Conservation (phyloP, 148 eudicot species). For the Diospyros kaki region DNA sequence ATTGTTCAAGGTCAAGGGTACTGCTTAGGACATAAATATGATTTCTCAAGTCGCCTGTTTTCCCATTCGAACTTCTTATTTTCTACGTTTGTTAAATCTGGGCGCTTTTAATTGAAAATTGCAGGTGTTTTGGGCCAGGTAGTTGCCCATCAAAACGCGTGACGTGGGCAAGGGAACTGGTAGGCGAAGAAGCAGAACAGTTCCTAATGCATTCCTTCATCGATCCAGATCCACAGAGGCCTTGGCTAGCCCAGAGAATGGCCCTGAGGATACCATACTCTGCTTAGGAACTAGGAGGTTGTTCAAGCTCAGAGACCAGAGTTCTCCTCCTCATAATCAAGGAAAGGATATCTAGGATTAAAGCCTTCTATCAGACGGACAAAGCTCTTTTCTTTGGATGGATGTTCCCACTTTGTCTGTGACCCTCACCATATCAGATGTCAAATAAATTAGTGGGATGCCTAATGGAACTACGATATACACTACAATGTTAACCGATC, state of each 20-base stretch:
- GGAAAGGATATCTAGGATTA: not conserved
- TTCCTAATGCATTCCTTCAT: slow-evolving; percentile 69
- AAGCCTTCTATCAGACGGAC: not conserved
- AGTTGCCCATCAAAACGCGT: slow-evolving; percentile 57
- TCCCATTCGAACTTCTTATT: not conserved
- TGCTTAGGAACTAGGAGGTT: slow-evolving; percentile 36
- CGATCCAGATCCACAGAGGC: slow-evolving; percentile 66
- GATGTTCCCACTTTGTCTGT: not conserved
- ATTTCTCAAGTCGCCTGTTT: not conserved
- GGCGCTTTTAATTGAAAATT: slow-evolving; percentile 5
- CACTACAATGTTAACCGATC: not conserved
- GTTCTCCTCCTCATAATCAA: not conserved
- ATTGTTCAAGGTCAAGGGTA: not conserved
- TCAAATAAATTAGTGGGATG: not conserved
- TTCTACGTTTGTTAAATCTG: not conserved
- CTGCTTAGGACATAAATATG: not conserved
- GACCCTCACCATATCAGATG: too few relatives aligned
- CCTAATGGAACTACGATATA: not conserved
- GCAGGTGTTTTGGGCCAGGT: slow-evolving; percentile 73
- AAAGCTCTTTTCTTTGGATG: slow-evolving; percentile 5
- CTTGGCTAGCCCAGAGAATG: slow-evolving; percentile 83
- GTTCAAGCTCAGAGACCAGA: not conserved
- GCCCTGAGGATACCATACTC: slow-evolving; percentile 74
- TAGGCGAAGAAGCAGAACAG: slow-evolving; percentile 78
- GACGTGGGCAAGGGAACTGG: slow-evolving; percentile 75